Evolutionary conservation across 2,329 filamentous ascomycete genomes (phyloP), one percentile per base, ranked within the genome.

Genomic region (Ophiostoma himal-ulmi): DNA sequence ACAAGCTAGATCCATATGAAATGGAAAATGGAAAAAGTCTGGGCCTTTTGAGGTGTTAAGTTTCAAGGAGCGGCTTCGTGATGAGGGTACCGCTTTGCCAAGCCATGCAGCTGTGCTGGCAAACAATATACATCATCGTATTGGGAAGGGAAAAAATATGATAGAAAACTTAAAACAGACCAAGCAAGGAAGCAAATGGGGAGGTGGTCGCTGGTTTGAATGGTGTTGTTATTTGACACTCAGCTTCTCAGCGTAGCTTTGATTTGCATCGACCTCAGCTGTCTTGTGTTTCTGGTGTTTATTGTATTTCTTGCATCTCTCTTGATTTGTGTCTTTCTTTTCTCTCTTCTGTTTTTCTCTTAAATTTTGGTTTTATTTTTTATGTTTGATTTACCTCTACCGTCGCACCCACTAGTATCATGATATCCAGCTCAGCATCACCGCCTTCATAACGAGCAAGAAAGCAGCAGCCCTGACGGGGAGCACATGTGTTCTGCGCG

Each of bases 81-180:
- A 26, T 57, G 5, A 20, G 52, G 13, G 11, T 57, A 10, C 52
- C 52, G 52, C 52, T 22, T 26, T 26, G 52, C 52, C 52, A 57
- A 57, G 52, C 17, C 52, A 26, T 57, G n/a, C 52, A 26, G 52
- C 52, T 57, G 52, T 57, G 52, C 52, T 57, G 52, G 52, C 52
- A 57, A 57, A 57, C 10, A 22, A 57, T 48, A 48, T 26, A 30
- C 52, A 54, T 54, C 48, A 54, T 10, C 20, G 26, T 5, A 57
- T 11, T 7, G 44, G 17, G 44, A 6, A 20, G 17, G n/a, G 17
- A 48, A 48, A 48, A 20, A 48, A 20, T 20, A 48, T n/a, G 7
- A 44, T 7, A 48, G 17, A 20, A 48, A 20, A 48, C 44, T 20
- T 48, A n/a, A n/a, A 48, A 48, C 44, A 48, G 11, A 10, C 37